These are phyloP conservation scores for Entonaema liquescens DNA, from an alignment of 495 filamentous ascomycete species.

Conservation along the genomic window DNA sequence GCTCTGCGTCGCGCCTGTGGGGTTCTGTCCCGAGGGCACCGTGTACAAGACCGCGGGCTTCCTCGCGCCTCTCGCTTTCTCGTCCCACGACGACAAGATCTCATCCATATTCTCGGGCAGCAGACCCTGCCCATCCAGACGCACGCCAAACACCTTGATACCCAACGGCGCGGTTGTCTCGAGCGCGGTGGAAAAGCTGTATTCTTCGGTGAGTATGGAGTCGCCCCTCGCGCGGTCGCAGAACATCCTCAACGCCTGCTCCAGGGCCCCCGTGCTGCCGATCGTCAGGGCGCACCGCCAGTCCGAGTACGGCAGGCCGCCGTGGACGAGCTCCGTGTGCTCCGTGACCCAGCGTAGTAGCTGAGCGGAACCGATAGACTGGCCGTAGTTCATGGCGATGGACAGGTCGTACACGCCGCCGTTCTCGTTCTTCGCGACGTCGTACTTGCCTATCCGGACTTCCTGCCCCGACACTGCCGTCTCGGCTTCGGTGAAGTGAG, in stretches of 20 bases:
- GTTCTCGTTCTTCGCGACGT: conserved; percentile 60
- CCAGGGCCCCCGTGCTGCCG: conserved; percentile 80
- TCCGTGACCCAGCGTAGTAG: conserved; percentile 88
- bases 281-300: conserved; percentile 80
- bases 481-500: conserved; percentile 72
- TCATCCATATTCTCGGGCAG: conserved; percentile 71
- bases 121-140: conserved; percentile 82
- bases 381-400: conserved; percentile 89
- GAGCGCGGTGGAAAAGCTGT: conserved; percentile 82
- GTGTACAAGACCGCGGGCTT: conserved; percentile 86
- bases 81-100: conserved; percentile 73
- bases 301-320: conserved; percentile 80
- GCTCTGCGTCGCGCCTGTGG: conserved; percentile 85
- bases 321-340: conserved; percentile 81
- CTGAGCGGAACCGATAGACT: conserved; percentile 85
- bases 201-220: conserved; percentile 82
- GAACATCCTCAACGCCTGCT: conserved; percentile 81
- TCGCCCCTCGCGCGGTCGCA: conserved; percentile 72
- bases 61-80: conserved; percentile 57
- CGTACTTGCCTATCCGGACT: conserved; percentile 81
- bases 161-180: conserved; percentile 85
- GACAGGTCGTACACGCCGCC: conserved; percentile 68
- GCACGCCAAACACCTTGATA: conserved; percentile 72
- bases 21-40: conserved; percentile 89
- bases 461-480: conserved; percentile 62